phyloP scores from a whole-genome alignment of 345 rosid genomes.

The Rhizophora apiculata region DNA sequence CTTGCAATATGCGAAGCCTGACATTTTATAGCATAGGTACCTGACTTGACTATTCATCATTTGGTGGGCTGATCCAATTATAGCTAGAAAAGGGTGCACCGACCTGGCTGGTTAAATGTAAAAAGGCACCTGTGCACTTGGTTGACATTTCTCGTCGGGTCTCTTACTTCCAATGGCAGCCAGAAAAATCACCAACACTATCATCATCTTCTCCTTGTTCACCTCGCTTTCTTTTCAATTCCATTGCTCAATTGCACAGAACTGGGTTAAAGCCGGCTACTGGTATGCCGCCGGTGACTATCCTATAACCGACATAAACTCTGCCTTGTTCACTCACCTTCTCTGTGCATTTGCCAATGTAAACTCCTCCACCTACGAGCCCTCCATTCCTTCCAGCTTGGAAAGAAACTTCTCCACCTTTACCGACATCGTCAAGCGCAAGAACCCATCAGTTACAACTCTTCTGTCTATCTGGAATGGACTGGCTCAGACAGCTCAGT shows the following conservation, averaged over 20 bases:
- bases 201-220: neutral
- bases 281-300: neutral
- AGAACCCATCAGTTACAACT: slow-evolving; percentile 26
- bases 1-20: too few species aligned
- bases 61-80: too few species aligned
- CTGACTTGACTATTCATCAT: too few species aligned
- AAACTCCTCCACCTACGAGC: slow-evolving; percentile 18
- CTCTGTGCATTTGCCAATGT: slow-evolving; percentile 12
- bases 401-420: slow-evolving; percentile 26
- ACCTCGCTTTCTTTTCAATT: neutral
- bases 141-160: too few species aligned
- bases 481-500: slow-evolving; percentile 1
- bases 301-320: slow-evolving; percentile 2
- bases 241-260: neutral
- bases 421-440: slow-evolving; percentile 21
- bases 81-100: too few species aligned
- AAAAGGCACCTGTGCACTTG: too few species aligned
- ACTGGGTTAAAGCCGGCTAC: slow-evolving; percentile 12
- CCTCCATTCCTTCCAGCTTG: neutral
- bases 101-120: too few species aligned
- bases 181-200: neutral
- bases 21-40: too few species aligned
- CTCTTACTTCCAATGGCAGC: neutral
- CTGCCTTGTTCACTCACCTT: slow-evolving; percentile 18
- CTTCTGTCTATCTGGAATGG: slow-evolving; percentile 36